Base-by-base conservation (phyloP, 2,329 filamentous ascomycete genomes). In the Cadophora gregata region DNA sequence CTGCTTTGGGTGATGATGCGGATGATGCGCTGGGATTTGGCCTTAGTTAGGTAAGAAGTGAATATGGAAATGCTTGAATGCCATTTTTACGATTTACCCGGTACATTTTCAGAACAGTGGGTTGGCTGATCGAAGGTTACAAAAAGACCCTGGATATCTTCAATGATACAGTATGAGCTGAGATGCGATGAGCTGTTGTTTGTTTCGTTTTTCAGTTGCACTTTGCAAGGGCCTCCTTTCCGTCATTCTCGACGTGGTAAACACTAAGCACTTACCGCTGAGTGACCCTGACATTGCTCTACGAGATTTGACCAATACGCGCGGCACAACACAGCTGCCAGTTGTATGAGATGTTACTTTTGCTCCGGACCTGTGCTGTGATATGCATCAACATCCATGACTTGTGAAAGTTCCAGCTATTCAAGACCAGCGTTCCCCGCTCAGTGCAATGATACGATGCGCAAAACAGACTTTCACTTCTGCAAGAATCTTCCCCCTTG, bases 1-100 rank as follows among this genome's bases (percentile, higher is more conserved):
- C 50, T 53, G 50, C 25, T 53, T 53, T 53, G 50, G 50, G 50
- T 53, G 50, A 53, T 53, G 50, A 53, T 29, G 25, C 4, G 27
- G 50, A 53, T 53, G 50, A 53, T 29, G 25, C 4, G 27, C 27
- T 29, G 27, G 50, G 25, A 31, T 53, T 3, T 31, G 24, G n/a
- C n/a, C 42, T 47, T 21, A 47, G n/a, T 47, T 47, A 47, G 42
- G 42, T 47, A 47, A 47, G n/a, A 47, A 21, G 9, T 21, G 19
- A 21, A 47, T 3, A 21, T 1, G 3, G 42, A 47, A 47, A 47
- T 19, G 42, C n/a, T 47, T 47, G 42, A n/a, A 21, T 47, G 42
- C 19, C 38, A 42, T 16, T 42, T 42, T 42, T 4, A 42, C 10
- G 38, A 42, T 42, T 42, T 42, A 42, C 19, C 38, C 38, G 38